phyloP scores from a whole-genome alignment of 139 green algal genomes.

The Picochlorum sp. region DNA sequence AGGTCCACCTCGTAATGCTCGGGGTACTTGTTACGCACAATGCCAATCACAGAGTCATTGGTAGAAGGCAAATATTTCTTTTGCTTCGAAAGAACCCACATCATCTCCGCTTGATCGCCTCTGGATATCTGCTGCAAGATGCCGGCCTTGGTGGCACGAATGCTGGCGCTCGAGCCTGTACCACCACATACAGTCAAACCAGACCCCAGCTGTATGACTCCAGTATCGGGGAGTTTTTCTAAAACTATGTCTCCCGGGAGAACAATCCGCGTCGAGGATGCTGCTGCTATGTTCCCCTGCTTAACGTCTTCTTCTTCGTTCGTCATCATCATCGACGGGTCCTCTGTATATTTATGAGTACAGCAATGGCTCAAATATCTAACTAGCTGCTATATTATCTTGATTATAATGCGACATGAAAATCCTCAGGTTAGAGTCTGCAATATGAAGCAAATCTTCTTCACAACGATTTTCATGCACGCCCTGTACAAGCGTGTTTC shows the following conservation, averaged over 20 bases:
- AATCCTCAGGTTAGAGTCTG: too few relatives aligned
- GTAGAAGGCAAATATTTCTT: conserved; percentile 66
- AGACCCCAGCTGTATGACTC: conserved; percentile 45
- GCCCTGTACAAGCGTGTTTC: too few relatives aligned
- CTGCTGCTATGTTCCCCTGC: too few relatives aligned
- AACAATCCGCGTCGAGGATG: conserved; percentile 30
- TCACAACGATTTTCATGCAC: too few relatives aligned
- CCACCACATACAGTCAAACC: conserved; percentile 32
- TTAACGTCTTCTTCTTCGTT: too few relatives aligned
- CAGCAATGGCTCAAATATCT: too few relatives aligned
- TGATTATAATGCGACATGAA: too few relatives aligned
- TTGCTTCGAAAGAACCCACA: conserved; percentile 62
- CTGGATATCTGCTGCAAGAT: conserved; percentile 39
- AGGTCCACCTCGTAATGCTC: conserved; percentile 79
- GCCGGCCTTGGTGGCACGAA: conserved; percentile 47
- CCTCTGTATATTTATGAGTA: too few relatives aligned
- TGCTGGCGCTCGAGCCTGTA: conserved; percentile 15
- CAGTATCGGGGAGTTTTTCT: conserved; percentile 35
- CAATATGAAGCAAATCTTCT: too few relatives aligned
- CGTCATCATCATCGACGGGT: too few relatives aligned
- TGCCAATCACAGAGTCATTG: conserved; percentile 61
- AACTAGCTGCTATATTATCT: too few relatives aligned
- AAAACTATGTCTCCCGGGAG: conserved; percentile 58
- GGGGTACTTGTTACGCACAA: conserved; percentile 43
- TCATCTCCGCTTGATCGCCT: conserved; percentile 18